These are phyloP conservation scores for Ogataea saltuana DNA, from an alignment of 805 yeast genomes.

Conservation along the genomic window DNA sequence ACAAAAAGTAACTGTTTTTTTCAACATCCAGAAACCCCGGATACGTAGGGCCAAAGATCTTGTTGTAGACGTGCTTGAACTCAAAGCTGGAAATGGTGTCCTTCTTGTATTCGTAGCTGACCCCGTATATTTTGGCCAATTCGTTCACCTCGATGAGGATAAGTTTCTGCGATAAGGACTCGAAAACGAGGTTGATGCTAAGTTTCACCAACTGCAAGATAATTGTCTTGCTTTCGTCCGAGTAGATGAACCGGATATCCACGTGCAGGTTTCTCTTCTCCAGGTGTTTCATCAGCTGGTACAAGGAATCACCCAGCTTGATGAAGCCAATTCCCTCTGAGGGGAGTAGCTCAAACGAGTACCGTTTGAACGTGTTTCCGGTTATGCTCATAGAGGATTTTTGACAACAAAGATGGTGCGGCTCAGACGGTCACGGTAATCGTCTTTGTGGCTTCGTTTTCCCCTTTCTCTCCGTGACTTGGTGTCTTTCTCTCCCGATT, in stretches of 20 bases:
- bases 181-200: slow-evolving; percentile 30
- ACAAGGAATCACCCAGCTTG: slow-evolving; percentile 29
- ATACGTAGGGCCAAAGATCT: slow-evolving; percentile 62
- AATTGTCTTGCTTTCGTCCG: slow-evolving; percentile 18
- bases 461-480: too few species aligned
- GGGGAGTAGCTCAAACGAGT: slow-evolving; percentile 27
- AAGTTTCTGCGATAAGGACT: slow-evolving; percentile 27
- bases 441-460: too few species aligned
- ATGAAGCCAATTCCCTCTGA: slow-evolving; percentile 30
- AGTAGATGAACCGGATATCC: slow-evolving; percentile 27
- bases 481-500: too few species aligned
- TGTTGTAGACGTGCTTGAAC: slow-evolving; percentile 51
- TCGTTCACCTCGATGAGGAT: slow-evolving; percentile 30
- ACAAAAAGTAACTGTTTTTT: slow-evolving; percentile 41
- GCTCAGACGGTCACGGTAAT: too few species aligned
- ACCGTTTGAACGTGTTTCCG: neutral
- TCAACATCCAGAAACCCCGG: slow-evolving; percentile 45
- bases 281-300: slow-evolving; percentile 22
- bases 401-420: too few species aligned
- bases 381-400: too few species aligned
- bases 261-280: slow-evolving; percentile 15
- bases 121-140: slow-evolving; percentile 13
- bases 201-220: slow-evolving; percentile 25
- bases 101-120: slow-evolving; percentile 24
- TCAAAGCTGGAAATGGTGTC: slow-evolving; percentile 26